A percentile compares a stretch with the other conserved stretches of the same genome.
Evolutionary conservation across 192 early-diverging fungal genomes (phyloP).

Genomic region (Cladochytrium replicatum): DNA sequence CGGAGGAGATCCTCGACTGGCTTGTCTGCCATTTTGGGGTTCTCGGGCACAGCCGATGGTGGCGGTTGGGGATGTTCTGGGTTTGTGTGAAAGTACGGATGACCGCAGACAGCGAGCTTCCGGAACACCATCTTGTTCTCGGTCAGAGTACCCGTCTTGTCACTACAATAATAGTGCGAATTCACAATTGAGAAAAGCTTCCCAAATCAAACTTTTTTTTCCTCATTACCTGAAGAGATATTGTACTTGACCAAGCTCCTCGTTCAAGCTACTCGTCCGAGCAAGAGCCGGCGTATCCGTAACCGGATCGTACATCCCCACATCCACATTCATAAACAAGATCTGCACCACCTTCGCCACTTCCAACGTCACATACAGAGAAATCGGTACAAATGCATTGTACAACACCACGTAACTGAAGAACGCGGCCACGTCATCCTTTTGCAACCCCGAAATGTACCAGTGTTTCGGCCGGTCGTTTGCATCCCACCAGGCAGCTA

Average conservation of each 20-base stretch:
- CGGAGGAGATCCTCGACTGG: neutral
- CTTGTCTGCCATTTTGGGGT: neutral
- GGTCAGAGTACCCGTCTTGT: slow-evolving; percentile 85
- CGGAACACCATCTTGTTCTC: slow-evolving; percentile 76
- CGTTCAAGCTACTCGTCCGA: slow-evolving; percentile 68
- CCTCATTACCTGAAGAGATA: slow-evolving; percentile 56
- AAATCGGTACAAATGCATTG: slow-evolving; percentile 81
- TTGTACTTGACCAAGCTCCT: slow-evolving; percentile 78
- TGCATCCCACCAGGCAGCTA: slow-evolving; percentile 12
- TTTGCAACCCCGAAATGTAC: neutral
- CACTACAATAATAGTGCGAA: too few species aligned
- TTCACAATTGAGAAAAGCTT: neutral
- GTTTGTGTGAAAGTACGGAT: slow-evolving; percentile 8
- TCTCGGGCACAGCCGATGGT: slow-evolving; percentile 8
- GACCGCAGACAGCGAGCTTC: slow-evolving; percentile 26
- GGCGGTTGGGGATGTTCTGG: slow-evolving; percentile 3
- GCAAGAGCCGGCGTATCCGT: slow-evolving; percentile 66
- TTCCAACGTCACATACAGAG: slow-evolving; percentile 81
- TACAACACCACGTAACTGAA: slow-evolving; percentile 72
- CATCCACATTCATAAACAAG: slow-evolving; percentile 69
- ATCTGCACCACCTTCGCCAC: slow-evolving; percentile 64
- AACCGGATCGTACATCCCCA: slow-evolving; percentile 64
- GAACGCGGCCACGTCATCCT: slow-evolving; percentile 20
- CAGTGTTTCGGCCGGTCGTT: neutral
- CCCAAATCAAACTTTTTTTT: slow-evolving; percentile 1